A percentile compares a stretch with the other conserved stretches of the same genome.
phyloP scores from a whole-genome alignment of 352 stramenopile genomes.

The Phytophthora litchii region DNA sequence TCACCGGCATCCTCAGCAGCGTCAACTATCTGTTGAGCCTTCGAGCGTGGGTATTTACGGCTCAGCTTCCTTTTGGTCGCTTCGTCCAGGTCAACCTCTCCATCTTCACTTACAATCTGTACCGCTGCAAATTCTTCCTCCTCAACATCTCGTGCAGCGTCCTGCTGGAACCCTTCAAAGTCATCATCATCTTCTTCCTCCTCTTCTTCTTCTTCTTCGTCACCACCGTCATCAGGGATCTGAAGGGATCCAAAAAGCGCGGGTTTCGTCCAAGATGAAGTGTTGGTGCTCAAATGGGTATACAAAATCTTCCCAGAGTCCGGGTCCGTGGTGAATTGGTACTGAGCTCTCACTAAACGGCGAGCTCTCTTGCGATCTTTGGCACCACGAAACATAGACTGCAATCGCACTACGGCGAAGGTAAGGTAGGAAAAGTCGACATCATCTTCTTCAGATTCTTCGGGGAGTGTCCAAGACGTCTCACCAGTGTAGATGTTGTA shows the following conservation, averaged over 20 bases:
- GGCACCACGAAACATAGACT: constrained; percentile 49
- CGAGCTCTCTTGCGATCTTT: constrained; percentile 38
- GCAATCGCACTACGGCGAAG: constrained; percentile 55
- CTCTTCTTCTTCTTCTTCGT: constrained; percentile 22
- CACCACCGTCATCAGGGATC: constrained; percentile 29
- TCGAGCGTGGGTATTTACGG: constrained; percentile 57
- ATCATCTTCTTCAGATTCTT: constrained; percentile 26
- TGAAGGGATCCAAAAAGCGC: constrained; percentile 40
- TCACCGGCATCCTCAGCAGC: constrained; percentile 45
- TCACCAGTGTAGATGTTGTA: constrained; percentile 72
- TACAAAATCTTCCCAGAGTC: constrained; percentile 50
- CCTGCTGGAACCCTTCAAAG: constrained; percentile 42
- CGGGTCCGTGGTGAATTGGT: constrained; percentile 43
- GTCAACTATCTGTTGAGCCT: constrained; percentile 63
- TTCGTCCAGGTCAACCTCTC: constrained; percentile 32
- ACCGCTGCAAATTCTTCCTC: constrained; percentile 17
- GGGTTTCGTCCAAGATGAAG: constrained; percentile 48
- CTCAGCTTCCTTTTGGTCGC: constrained; percentile 30
- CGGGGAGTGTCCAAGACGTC: constrained; percentile 66
- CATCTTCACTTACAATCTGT: constrained; percentile 17
- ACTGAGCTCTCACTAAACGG: constrained; percentile 40
- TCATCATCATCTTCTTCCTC: constrained; percentile 44
- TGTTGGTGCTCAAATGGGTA: constrained; percentile 44
- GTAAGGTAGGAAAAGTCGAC: constrained; percentile 49
- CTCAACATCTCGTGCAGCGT: constrained; percentile 28